Evolutionary conservation across 208 protist species (phyloP), one percentile per base, ranked within the genome.

Genomic region (Leishmania turanica): DNA sequence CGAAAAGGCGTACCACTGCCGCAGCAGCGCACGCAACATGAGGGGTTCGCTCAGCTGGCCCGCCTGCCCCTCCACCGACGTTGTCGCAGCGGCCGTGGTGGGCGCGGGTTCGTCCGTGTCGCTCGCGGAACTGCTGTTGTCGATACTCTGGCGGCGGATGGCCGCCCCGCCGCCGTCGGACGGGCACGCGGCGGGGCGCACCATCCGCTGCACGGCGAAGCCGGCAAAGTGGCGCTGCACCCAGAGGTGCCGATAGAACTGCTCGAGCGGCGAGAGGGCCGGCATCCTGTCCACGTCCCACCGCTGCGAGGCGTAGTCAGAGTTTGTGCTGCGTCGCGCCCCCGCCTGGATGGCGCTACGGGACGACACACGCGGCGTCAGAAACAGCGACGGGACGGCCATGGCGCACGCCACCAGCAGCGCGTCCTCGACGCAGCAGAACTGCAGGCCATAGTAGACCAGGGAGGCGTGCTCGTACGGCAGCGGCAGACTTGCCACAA

Each of bases 31-130:
- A 1, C 85, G 86, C 72, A 94, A 76, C 80, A 95, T 60, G 51
- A 96, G 83, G 24, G 93, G 93, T 70, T 96, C 93, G 71, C 93
- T 96, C 11, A 95, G 86, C n/a, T 89, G 77, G 34, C 81, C 80
- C 13, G 34, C 53, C 34, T 45, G 74, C 31, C 74, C 81, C 79
- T 86, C 42, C 53, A 21, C 77, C 6, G 84, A 70, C 34, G 80
- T 78, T 51, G 72, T 45, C 19, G 66, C 37, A 13, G 64, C 27
- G 40, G 42, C 40, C 34, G 64, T 68, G 64, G 64, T 68, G 11
- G 64, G 64, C 64, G 34, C 17, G 64, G 9, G 64, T 42, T 71
- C 37, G 58, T 37, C 45, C 2, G 58, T 19, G 56, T 13, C 37
- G 42, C 24, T 49, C 7, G 58, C 9, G 24, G 24, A 47, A 9